A percentile compares a stretch with the other conserved stretches of the same genome.
Evolutionary conservation across 2,329 filamentous ascomycete genomes (phyloP).

Genomic region (Akanthomyces dipterigenus): DNA sequence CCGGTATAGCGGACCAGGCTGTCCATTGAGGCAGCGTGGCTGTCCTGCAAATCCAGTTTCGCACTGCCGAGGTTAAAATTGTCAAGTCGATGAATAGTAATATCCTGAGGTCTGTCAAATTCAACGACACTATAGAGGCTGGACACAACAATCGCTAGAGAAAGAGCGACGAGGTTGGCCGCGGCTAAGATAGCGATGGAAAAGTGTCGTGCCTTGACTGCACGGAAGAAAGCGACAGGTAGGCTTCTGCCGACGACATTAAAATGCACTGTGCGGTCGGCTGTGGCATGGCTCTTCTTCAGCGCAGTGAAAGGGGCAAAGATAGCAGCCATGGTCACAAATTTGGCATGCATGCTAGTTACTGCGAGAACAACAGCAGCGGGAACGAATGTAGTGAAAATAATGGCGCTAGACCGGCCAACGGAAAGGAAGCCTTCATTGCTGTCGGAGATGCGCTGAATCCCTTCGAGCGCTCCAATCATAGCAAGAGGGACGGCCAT

Average conservation of each 20-base stretch:
- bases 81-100: conserved; percentile 22
- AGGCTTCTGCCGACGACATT: conserved; percentile 18
- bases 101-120: conserved; percentile 16
- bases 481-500: conserved; percentile 19
- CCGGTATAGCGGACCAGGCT: conserved; percentile 21
- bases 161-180: neutral
- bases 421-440: conserved; percentile 20
- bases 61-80: conserved; percentile 19
- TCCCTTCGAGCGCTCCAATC: conserved; percentile 17
- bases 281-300: conserved; percentile 16
- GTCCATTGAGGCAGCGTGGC: conserved; percentile 20
- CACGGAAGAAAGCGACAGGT: conserved; percentile 17
- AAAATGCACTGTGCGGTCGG: conserved; percentile 15
- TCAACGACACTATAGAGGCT: conserved; percentile 22
- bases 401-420: conserved; percentile 14
- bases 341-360: conserved; percentile 18
- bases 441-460: conserved; percentile 20
- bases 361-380: conserved; percentile 10
- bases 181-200: conserved; percentile 15
- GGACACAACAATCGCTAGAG: conserved; percentile 15
- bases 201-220: conserved; percentile 17
- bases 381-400: conserved; percentile 25
- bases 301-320: conserved; percentile 20
- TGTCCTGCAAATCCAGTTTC: conserved; percentile 18
- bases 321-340: conserved; percentile 17